phyloP scores from a whole-genome alignment of 805 yeast genomes.

The Candida saitoana region DNA sequence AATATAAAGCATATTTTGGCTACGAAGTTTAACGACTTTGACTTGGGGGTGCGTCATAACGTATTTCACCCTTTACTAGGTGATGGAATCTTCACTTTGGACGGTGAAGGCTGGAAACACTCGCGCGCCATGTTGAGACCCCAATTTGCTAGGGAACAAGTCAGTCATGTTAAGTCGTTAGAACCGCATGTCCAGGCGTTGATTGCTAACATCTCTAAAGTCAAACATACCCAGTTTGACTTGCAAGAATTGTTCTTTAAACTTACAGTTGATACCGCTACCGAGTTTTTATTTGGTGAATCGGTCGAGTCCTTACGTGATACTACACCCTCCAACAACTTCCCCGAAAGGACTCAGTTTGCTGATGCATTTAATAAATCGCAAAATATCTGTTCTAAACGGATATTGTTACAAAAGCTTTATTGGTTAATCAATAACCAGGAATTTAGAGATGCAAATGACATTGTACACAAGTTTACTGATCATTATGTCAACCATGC shows the following conservation, averaged over 20 bases:
- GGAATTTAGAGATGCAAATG: slow-evolving; percentile 38
- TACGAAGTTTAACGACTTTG: slow-evolving; percentile 37
- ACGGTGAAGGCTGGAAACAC: slow-evolving; percentile 38
- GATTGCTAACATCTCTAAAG: slow-evolving; percentile 19
- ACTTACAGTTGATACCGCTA: slow-evolving; percentile 38
- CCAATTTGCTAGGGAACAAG: slow-evolving; percentile 37
- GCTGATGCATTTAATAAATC: slow-evolving; percentile 29
- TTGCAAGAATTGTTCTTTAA: slow-evolving; percentile 31
- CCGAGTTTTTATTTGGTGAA: slow-evolving; percentile 42
- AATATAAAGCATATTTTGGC: slow-evolving; percentile 35
- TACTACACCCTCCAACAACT: slow-evolving; percentile 11
- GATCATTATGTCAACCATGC: slow-evolving; percentile 29
- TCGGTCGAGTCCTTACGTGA: slow-evolving; percentile 27
- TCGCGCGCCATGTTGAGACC: slow-evolving; percentile 37
- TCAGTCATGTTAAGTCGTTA: slow-evolving; percentile 30
- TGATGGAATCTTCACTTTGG: slow-evolving; percentile 38
- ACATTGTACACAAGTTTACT: slow-evolving; percentile 30
- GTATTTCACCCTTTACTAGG: slow-evolving; percentile 32
- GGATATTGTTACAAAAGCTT: slow-evolving; percentile 86
- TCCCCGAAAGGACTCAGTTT: slow-evolving; percentile 23
- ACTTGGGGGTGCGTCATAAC: slow-evolving; percentile 29
- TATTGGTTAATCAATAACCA: slow-evolving; percentile 94
- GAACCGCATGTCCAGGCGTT: slow-evolving; percentile 29
- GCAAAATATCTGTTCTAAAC: slow-evolving; percentile 29
- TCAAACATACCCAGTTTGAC: slow-evolving; percentile 20